phyloP scores from a whole-genome alignment of 2,329 filamentous ascomycete species.

The Orbilia oligospora region DNA sequence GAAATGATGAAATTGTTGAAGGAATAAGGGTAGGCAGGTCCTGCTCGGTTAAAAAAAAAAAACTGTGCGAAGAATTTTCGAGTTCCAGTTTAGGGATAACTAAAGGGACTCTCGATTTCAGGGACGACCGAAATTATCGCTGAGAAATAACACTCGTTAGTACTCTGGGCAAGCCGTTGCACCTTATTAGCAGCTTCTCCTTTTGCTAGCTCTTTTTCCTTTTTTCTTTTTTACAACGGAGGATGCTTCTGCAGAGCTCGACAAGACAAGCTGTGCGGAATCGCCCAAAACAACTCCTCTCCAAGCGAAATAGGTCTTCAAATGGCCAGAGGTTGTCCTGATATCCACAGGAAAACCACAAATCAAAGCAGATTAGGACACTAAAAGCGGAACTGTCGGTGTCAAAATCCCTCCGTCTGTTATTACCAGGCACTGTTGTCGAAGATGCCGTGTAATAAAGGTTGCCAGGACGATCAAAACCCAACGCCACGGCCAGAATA shows the following conservation, averaged over 20 bases:
- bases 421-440: constrained; percentile 11
- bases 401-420: constrained; percentile 15
- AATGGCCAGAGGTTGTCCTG: constrained; percentile 16
- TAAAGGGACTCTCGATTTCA: constrained; percentile 42
- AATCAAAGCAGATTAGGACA: constrained; percentile 4
- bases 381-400: not conserved
- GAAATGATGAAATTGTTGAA: constrained; percentile 30
- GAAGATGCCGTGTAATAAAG: constrained; percentile 22
- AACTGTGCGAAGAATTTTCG: constrained; percentile 59
- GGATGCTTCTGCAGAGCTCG: constrained; percentile 31
- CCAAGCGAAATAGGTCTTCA: not conserved
- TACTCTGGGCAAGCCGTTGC: constrained; percentile 14
- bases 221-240: constrained; percentile 25
- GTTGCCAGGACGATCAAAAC: constrained; percentile 36
- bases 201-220: constrained; percentile 26
- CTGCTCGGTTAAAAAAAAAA: constrained; percentile 59
- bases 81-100: constrained; percentile 61
- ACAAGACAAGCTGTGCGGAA: constrained; percentile 32
- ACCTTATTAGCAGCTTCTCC: constrained; percentile 18
- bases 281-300: constrained; percentile 13
- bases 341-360: constrained; percentile 15
- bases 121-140: constrained; percentile 37
- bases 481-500: constrained; percentile 46
- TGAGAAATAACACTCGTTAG: constrained; percentile 10
- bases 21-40: constrained; percentile 38